Conservation (phyloP, 2,329 filamentous ascomycete genomes). For the Cordyceps cicadae region DNA sequence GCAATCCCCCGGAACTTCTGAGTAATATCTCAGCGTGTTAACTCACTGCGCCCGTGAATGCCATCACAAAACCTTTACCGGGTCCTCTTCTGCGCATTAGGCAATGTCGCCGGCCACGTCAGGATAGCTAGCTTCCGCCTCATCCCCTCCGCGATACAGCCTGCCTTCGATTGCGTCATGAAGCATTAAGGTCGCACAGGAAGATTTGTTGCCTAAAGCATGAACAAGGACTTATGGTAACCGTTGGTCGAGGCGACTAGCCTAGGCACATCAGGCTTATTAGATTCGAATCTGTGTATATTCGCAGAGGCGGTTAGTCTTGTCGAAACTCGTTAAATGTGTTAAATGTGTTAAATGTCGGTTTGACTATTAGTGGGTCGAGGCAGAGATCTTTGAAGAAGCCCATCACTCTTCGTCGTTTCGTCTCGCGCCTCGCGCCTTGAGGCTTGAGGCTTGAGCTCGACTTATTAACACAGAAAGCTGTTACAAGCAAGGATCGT, state of each 20-base stretch:
- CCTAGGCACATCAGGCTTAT: background rate
- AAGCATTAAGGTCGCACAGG: background rate
- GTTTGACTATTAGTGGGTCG: background rate
- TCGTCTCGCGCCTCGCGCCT: constrained; percentile 3
- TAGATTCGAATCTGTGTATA: background rate
- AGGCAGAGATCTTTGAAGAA: background rate
- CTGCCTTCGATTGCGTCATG: constrained; percentile 6
- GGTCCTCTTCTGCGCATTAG: background rate
- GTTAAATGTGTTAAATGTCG: background rate
- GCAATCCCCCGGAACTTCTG: background rate
- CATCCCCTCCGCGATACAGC: background rate
- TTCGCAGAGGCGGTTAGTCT: background rate
- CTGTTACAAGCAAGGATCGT: constrained; percentile 1
- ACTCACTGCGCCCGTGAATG: background rate
- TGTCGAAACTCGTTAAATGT: background rate
- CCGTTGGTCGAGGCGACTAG: background rate
- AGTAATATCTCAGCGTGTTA: constrained; percentile 4
- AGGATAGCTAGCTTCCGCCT: background rate
- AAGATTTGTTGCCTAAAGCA: background rate
- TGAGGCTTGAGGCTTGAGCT: constrained; percentile 6
- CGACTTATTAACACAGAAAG: background rate
- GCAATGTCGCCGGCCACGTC: constrained; percentile 1
- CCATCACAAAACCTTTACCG: background rate
- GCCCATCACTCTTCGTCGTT: background rate
- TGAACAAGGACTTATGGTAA: background rate